Base-by-base conservation (phyloP, 148 eudicot genomes). In the Cornus suecica region DNA sequence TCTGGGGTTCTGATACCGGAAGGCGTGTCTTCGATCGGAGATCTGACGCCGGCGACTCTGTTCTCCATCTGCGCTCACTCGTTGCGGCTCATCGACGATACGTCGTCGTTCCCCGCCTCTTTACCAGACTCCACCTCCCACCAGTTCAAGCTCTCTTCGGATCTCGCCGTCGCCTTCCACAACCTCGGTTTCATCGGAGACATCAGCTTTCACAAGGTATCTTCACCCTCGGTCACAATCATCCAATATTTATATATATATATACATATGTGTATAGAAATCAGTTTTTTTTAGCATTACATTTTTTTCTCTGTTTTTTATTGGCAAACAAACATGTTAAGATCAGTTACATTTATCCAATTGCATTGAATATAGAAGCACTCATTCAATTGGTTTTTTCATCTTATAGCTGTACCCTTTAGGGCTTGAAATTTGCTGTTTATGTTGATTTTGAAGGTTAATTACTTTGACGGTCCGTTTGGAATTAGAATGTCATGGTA, bases 191-290 rank as follows among this genome's bases (percentile, higher is more conserved):
- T 74, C 77, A 41, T 69, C 70, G 81, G 83, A 2, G 80, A 90
- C 41, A 75, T 86, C 65, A 82, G 83, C 83, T 90, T 88, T 73
- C 85, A 75, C 68, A 86, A 84, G 87, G 91, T 88, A 70, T 69
- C 1, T 27, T 58, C 62, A 58, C 62, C 62, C 22, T 58, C 62
- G 3, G 16, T 52, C 16, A 14, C 22, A 52, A 52, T 52, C 16
- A 2, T 52, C 22, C 58, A 52, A 4, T 51, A 51, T 51, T 8
- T 51, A 51, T 51, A 52, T 52, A 1, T 52, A 52, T 52, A 15
- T n/a, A n/a, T n/a, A n/a, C n/a, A n/a, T n/a, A n/a, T n/a, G n/a
- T n/a, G n/a, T n/a, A n/a, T 52, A 52, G 58, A 52, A 15, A 52
- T 15, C 58, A 14, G 22, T 11, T n/a, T n/a, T n/a, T n/a, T n/a